Evolutionary conservation across 768 basidiomycete genomes (phyloP), one percentile per base, ranked within the genome.

Genomic region (Coprinopsis sp.): DNA sequence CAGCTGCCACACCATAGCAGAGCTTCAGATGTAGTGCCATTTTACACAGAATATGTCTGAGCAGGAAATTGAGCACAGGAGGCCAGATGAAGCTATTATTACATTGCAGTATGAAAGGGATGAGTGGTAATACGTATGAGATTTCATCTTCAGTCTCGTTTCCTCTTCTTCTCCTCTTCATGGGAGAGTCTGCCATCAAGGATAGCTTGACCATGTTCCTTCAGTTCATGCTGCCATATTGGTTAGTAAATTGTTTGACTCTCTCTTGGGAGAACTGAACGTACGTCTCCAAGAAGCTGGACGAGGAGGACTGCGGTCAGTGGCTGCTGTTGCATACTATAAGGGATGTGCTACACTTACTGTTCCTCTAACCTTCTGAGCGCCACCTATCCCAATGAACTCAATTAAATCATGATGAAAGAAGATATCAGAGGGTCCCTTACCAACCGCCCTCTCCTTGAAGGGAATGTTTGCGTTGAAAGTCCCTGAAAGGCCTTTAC

Each of bases 391-490:
- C 24, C 19, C 22, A 29, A 30, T 23, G 47, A 16, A 34, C 13
- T 16, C 16, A 33, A 14, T 25, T 22, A 38, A 10, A 22, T 21
- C 38, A 39, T 22, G 22, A 6, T 6, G 16, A 39, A 23, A 8
- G 27, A 6, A n/a, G 27, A 4, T 4, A 10, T 5, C 27, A 6
- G 11, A 21, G 33, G 10, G 24, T 3, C 1, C 52, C 70, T 21
- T 50, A 78, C 80, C 81, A 37, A 80, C 72, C 6, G 81, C 76
- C 47, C 67, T 71, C 37, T 82, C 79, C 58, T 79, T 82, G 65
- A 81, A 82, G 12, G 79, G 68, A 24, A 74, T 69, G 10, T 10
- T 42, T 67, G 62, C 25, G 46, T 61, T 40, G 49, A 46, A 33
- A 24, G 24, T 41, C 23, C 33, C 25, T 16, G 41, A 49, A 19